A percentile compares a stretch with the other conserved stretches of the same genome.
Conservation (phyloP, 148 eudicot species). For the Vaccinium macrocarpon region DNA sequence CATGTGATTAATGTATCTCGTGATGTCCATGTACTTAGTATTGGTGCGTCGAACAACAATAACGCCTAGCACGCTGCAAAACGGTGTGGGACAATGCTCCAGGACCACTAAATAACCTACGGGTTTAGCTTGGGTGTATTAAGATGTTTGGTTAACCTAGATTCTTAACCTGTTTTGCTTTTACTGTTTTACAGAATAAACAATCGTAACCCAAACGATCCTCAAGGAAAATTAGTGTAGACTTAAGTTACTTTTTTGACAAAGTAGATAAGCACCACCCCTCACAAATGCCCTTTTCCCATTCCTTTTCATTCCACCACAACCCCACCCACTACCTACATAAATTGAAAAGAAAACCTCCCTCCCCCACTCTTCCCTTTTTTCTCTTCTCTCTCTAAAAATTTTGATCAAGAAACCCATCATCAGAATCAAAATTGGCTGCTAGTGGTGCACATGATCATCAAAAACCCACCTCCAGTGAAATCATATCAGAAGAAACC, state of each 20-base stretch:
- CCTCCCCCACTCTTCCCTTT: neutral
- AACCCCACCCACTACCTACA: neutral
- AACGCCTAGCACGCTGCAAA: no score
- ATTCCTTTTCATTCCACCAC: neutral
- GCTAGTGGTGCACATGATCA: neutral
- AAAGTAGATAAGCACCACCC: slow-evolving; percentile 6
- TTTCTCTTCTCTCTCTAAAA: neutral
- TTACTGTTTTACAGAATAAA: neutral
- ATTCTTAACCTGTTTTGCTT: neutral
- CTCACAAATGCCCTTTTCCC: neutral
- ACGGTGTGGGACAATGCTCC: no score
- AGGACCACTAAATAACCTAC: neutral
- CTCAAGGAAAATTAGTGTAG: neutral
- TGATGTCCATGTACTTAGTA: no score
- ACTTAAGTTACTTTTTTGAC: neutral
- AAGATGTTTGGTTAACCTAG: neutral
- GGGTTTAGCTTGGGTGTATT: neutral
- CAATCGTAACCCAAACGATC: neutral
- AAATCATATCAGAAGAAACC: neutral
- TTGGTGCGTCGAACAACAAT: no score
- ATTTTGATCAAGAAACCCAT: neutral
- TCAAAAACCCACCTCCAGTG: neutral
- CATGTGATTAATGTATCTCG: no score
- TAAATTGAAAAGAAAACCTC: neutral
- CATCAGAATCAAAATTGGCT: neutral